phyloP scores from a whole-genome alignment of 495 filamentous ascomycete species.

The Cladorrhinum samala region DNA sequence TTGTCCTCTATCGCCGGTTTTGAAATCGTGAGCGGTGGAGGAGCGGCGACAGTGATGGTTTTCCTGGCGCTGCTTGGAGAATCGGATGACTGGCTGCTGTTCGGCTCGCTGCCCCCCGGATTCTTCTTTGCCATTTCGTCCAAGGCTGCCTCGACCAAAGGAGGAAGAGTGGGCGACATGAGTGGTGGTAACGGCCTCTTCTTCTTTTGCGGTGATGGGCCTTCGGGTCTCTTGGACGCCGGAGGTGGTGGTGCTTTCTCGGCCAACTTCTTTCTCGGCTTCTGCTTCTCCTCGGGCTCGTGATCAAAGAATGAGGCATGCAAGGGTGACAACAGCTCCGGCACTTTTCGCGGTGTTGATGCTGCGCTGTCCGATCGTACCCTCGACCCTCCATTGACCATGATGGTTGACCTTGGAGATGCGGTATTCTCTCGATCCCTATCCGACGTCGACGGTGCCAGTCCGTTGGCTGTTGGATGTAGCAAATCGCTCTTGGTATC shows the following conservation, averaged over 20 bases:
- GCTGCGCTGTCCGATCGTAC: constrained; percentile 26
- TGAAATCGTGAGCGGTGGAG: constrained; percentile 11
- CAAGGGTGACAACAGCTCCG: constrained; percentile 37
- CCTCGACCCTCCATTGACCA: constrained; percentile 37
- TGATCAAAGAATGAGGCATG: constrained; percentile 32
- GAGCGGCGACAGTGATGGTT: constrained; percentile 18
- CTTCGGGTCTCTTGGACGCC: constrained; percentile 11
- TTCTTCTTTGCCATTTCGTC: constrained; percentile 29
- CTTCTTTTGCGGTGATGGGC: constrained; percentile 26
- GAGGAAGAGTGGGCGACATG: constrained; percentile 43
- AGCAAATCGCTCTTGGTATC: constrained; percentile 18
- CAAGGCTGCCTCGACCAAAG: constrained; percentile 39
- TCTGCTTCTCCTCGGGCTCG: constrained; percentile 23
- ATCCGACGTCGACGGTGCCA: constrained; percentile 17
- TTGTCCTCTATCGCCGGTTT: constrained; percentile 24
- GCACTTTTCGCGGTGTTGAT: constrained; percentile 33
- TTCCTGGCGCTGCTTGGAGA: constrained; percentile 36
- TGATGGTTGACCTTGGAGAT: constrained; percentile 35
- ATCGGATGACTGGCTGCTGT: constrained; percentile 26
- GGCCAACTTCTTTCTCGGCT: constrained; percentile 23
- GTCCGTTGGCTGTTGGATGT: constrained; percentile 31
- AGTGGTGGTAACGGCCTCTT: constrained; percentile 35
- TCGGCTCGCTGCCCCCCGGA: constrained; percentile 21
- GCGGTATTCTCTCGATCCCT: constrained; percentile 28
- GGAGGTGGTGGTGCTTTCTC: constrained; percentile 28